These are phyloP conservation scores for Xylaria arbuscula DNA, from an alignment of 2,329 filamentous ascomycete species.

Conservation along the genomic window DNA sequence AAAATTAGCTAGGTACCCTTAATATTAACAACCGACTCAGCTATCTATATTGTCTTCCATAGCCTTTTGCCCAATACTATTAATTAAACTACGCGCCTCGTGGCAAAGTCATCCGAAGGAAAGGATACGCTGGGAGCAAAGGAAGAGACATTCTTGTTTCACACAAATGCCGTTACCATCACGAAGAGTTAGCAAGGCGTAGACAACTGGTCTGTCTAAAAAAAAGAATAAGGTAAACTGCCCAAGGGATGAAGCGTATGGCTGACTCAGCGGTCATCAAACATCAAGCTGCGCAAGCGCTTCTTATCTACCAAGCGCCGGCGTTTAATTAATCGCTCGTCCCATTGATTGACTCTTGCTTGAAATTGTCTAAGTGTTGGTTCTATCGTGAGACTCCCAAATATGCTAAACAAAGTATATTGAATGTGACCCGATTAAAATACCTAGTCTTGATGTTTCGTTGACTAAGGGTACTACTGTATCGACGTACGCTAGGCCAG, in stretches of 20 bases:
- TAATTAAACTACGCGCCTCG: not conserved
- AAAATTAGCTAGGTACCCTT: not conserved
- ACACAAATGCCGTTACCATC: not conserved
- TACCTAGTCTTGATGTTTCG: not conserved
- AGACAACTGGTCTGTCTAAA: not conserved
- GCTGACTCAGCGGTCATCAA: constrained; percentile 22
- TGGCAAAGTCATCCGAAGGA: not conserved
- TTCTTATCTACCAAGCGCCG: constrained; percentile 38
- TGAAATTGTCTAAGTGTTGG: not conserved
- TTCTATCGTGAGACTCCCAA: constrained; percentile 20
- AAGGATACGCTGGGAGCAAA: not conserved
- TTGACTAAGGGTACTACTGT: not conserved
- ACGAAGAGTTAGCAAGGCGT: not conserved
- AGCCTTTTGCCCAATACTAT: not conserved
- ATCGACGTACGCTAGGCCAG: not conserved
- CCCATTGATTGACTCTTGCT: constrained; percentile 7
- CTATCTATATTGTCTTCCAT: not conserved
- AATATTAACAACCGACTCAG: not conserved
- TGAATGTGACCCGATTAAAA: not conserved
- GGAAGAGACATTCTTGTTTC: not conserved
- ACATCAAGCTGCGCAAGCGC: not conserved
- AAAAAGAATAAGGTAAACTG: not conserved
- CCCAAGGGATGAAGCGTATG: not conserved
- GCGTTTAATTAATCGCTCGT: constrained; percentile 39
- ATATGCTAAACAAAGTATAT: constrained; percentile 9